Conservation (phyloP, 148 eudicot species). For the Dianthus caryophyllus region DNA sequence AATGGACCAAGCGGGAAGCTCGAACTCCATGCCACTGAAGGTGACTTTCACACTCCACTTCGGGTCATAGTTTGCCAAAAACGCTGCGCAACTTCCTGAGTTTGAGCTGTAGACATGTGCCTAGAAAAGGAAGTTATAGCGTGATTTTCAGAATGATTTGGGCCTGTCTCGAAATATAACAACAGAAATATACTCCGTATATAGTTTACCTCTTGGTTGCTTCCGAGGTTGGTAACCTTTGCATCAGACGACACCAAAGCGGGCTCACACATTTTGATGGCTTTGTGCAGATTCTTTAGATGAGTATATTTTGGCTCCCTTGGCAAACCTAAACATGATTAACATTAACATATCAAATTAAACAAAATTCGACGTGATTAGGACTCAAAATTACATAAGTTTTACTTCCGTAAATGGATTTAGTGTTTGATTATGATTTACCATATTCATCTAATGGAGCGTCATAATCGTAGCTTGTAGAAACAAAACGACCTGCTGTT, state of each 20-base stretch:
- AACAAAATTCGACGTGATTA: background rate
- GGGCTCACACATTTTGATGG: constrained; percentile 76
- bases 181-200: background rate
- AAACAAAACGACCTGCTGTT: constrained; percentile 67
- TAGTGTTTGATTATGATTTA: constrained; percentile 17
- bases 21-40: constrained; percentile 44
- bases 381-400: background rate
- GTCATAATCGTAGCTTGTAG: constrained; percentile 92
- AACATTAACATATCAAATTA: background rate
- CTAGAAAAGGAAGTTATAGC: constrained; percentile 25
- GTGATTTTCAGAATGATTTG: background rate
- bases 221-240: constrained; percentile 50
- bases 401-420: background rate
- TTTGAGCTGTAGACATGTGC: constrained; percentile 60
- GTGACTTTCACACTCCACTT: constrained; percentile 47
- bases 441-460: constrained; percentile 97
- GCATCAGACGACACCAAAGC: constrained; percentile 74
- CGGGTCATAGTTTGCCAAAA: constrained; percentile 74
- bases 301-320: constrained; percentile 88
- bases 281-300: constrained; percentile 73
- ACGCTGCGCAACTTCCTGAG: constrained; percentile 73
- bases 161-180: background rate
- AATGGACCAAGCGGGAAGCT: constrained; percentile 91
- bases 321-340: constrained; percentile 39
- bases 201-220: constrained; percentile 70